Percentiles rank a stretch among this genome's conserved stretches.
These are phyloP conservation scores for Lepiota brunneoincarnata DNA, from an alignment of 768 basidiomycete genomes.

Conservation along the genomic window DNA sequence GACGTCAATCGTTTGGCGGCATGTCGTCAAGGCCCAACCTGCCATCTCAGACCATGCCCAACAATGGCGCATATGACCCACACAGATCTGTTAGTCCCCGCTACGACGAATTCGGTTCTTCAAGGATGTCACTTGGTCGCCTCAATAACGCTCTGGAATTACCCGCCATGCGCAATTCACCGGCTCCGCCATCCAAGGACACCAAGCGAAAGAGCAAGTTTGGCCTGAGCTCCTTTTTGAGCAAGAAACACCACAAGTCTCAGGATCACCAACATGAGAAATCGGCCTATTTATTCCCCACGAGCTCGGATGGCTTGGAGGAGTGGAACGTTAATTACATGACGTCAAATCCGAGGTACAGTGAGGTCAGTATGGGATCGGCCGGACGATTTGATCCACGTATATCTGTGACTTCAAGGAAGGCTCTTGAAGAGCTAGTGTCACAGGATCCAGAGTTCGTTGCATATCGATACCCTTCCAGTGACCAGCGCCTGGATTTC, in stretches of 20 bases:
- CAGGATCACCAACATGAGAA: constrained; percentile 19
- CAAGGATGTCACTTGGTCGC: constrained; percentile 55
- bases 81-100: constrained; percentile 35
- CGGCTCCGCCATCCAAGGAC: constrained; percentile 26
- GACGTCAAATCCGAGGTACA: constrained; percentile 49
- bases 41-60: constrained; percentile 48
- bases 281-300: constrained; percentile 8
- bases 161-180: constrained; percentile 20
- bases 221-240: constrained; percentile 64
- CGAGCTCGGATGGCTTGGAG: constrained; percentile 4
- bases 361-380: constrained; percentile 38
- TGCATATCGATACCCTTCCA: constrained; percentile 84
- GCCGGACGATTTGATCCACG: constrained; percentile 36
- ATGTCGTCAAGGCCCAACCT: constrained; percentile 55
- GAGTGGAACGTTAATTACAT: constrained; percentile 29
- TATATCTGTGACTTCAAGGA: constrained; percentile 64
- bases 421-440: constrained; percentile 76
- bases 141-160: constrained; percentile 34
- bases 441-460: constrained; percentile 84
- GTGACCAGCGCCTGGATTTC: constrained; percentile 65
- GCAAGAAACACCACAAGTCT: constrained; percentile 42
- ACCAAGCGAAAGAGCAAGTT: constrained; percentile 75
- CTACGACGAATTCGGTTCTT: constrained; percentile 75
- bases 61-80: constrained; percentile 28
- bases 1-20: constrained; percentile 80